Evolutionary conservation across 1,284 basidiomycete genomes (phyloP).

Genomic region (Fomitopsis betulina): DNA sequence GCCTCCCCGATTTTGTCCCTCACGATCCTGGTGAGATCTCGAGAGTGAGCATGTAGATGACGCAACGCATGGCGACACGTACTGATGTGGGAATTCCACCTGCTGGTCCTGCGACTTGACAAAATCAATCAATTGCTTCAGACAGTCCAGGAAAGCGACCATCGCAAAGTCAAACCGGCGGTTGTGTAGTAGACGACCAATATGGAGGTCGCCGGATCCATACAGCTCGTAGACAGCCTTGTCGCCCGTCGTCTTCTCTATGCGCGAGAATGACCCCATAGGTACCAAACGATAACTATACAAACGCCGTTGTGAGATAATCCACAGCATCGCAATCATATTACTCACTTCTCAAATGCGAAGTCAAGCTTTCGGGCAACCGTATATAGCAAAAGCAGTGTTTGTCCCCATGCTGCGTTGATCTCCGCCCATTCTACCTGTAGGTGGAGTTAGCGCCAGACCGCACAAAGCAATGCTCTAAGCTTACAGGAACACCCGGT

Average conservation of each 20-base stretch:
- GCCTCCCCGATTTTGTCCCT: slow-evolving; percentile 97
- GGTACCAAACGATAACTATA: slow-evolving; percentile 85
- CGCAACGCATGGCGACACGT: slow-evolving; percentile 24
- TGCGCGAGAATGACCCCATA: slow-evolving; percentile 89
- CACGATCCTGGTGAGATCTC: slow-evolving; percentile 54
- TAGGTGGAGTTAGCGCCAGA: neutral
- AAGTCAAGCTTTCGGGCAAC: slow-evolving; percentile 87
- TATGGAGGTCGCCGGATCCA: slow-evolving; percentile 86
- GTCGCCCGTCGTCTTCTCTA: slow-evolving; percentile 80
- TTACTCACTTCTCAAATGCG: slow-evolving; percentile 74
- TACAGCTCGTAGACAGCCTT: slow-evolving; percentile 86
- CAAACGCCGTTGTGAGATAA: neutral
- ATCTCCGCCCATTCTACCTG: slow-evolving; percentile 98
- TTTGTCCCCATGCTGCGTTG: slow-evolving; percentile 98
- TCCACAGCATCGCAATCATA: neutral
- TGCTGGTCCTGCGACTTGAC: slow-evolving; percentile 68
- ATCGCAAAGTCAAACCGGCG: slow-evolving; percentile 95
- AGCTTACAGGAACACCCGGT: slow-evolving; percentile 63
- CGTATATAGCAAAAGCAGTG: slow-evolving; percentile 87
- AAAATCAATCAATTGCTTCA: slow-evolving; percentile 86
- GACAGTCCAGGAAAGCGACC: slow-evolving; percentile 92
- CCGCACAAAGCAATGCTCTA: slow-evolving; percentile 1
- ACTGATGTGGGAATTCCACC: slow-evolving; percentile 85
- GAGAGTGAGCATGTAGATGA: slow-evolving; percentile 5
- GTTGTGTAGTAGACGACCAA: slow-evolving; percentile 88